phyloP scores from a whole-genome alignment of 2,329 filamentous ascomycete genomes.

The Fusarium devonianum region DNA sequence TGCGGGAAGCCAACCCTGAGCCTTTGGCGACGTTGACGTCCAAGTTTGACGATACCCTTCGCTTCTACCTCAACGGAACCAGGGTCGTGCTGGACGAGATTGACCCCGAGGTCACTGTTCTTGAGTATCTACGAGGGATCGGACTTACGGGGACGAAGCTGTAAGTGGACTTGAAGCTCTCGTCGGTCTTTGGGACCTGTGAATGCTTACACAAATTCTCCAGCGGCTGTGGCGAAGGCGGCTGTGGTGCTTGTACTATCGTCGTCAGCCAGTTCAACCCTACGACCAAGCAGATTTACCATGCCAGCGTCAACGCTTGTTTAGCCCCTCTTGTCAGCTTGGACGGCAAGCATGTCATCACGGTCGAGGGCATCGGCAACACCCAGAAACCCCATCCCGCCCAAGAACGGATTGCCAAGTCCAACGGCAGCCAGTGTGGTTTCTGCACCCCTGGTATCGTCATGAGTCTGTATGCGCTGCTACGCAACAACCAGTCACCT shows the following conservation, averaged over 20 bases:
- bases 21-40: constrained; percentile 65
- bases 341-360: constrained; percentile 98
- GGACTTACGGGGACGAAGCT: constrained; percentile 95
- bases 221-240: constrained; percentile 90
- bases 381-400: constrained; percentile 85
- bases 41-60: constrained; percentile 83
- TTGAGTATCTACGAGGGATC: constrained; percentile 92
- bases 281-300: constrained; percentile 90
- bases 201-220: constrained; percentile 9
- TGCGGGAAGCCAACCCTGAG: constrained; percentile 48
- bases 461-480: constrained; percentile 93
- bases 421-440: constrained; percentile 89
- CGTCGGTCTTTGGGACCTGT: not conserved
- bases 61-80: constrained; percentile 95
- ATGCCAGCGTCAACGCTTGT: constrained; percentile 96
- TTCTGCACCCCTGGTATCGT: constrained; percentile 99
- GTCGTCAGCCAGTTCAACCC: constrained; percentile 94
- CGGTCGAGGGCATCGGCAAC: constrained; percentile 93
- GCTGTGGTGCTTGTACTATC: constrained; percentile 95
- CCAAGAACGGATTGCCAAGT: constrained; percentile 89
- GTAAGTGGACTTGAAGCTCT: constrained; percentile 46
- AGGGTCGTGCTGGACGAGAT: constrained; percentile 84
- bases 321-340: constrained; percentile 90
- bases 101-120: constrained; percentile 88
- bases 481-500: constrained; percentile 82